phyloP scores from a whole-genome alignment of 352 stramenopile species.

The Globisporangium orthogonon region DNA sequence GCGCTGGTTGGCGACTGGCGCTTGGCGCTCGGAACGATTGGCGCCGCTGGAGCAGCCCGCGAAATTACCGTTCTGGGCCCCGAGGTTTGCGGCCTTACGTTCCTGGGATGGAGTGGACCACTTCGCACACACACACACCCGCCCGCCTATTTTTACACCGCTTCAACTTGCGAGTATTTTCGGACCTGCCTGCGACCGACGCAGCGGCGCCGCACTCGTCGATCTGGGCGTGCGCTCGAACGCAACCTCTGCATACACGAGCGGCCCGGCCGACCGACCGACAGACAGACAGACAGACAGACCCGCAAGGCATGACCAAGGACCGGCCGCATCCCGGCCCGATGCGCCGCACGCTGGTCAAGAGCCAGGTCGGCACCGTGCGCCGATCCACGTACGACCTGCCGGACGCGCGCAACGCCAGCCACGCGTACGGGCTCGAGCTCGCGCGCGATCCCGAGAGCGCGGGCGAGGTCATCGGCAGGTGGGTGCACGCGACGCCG shows the following conservation, averaged over 20 bases:
- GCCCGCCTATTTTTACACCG: not conserved
- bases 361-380: conserved; percentile 65
- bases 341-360: conserved; percentile 80
- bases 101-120: not conserved
- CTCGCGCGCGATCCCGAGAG: conserved; percentile 64
- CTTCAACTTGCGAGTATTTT: not conserved
- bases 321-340: conserved; percentile 27
- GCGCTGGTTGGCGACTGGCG: too few species aligned
- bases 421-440: conserved; percentile 65
- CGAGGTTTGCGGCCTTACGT: too few species aligned
- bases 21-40: too few species aligned
- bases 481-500: conserved; percentile 60
- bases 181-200: not conserved
- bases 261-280: too few species aligned
- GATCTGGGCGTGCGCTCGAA: too few species aligned
- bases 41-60: too few species aligned
- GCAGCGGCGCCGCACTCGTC: too few species aligned
- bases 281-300: too few species aligned
- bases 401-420: conserved; percentile 48
- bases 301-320: conserved; percentile 16
- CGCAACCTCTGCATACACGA: too few species aligned
- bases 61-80: too few species aligned
- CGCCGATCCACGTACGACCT: conserved; percentile 60
- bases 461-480: conserved; percentile 66
- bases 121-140: too few species aligned